phyloP scores from a whole-genome alignment of 31 red algal species.

The Porphyra umbilicalis region DNA sequence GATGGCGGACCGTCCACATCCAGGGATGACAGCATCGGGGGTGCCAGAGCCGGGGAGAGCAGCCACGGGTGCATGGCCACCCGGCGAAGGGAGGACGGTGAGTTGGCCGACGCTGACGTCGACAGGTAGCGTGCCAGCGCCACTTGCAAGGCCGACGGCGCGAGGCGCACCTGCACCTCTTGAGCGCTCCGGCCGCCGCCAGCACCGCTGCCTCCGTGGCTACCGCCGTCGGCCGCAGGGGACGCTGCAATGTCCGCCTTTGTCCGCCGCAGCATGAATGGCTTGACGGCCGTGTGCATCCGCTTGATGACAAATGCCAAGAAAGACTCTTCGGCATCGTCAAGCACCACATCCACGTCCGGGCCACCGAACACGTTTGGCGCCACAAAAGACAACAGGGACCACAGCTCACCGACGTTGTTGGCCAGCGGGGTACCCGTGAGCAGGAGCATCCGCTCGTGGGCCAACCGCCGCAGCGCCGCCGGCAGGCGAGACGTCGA shows the following conservation, averaged over 20 bases:
- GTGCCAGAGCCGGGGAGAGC: neutral
- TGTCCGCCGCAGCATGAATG: conserved; percentile 18
- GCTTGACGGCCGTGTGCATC: conserved; percentile 14
- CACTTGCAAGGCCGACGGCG: neutral
- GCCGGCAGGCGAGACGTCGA: conserved; percentile 30
- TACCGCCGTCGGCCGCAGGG: neutral
- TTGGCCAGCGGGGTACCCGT: conserved; percentile 80
- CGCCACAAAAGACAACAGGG: conserved; percentile 58
- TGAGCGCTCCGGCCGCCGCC: neutral
- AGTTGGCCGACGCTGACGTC: neutral
- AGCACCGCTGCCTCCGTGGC: neutral
- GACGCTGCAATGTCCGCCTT: conserved; percentile 11
- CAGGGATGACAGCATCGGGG: neutral
- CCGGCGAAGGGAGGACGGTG: neutral
- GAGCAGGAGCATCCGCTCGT: conserved; percentile 45
- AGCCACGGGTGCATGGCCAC: neutral
- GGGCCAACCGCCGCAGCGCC: conserved; percentile 40
- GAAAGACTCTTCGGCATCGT: conserved; percentile 2
- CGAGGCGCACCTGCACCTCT: neutral
- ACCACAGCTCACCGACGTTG: conserved; percentile 62
- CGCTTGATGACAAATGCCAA: conserved; percentile 12
- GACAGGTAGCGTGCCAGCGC: neutral
- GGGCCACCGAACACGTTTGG: conserved; percentile 43
- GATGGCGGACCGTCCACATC: neutral
- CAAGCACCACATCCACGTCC: conserved; percentile 2